Evolutionary conservation across 441 rosid species (phyloP), one percentile per base, ranked within the genome.

Genomic region (Biscutella laevigata): DNA sequence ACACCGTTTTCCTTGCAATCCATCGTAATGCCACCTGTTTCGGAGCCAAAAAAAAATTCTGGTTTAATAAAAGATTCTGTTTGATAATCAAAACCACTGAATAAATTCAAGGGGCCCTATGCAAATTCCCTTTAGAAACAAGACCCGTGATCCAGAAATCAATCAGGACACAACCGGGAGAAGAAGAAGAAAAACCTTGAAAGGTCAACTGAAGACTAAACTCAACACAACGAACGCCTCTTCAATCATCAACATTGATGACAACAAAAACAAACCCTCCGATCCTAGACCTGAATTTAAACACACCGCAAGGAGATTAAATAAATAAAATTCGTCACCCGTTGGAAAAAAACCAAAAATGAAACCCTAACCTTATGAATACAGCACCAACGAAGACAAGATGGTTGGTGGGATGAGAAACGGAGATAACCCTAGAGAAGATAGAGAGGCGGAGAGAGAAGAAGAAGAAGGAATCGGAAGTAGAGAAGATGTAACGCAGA

Each of bases 331-430:
- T 69, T 58, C 40, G 61, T 38, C 60, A 42, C 36, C 50, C 61
- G 32, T n/a, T 1, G 69, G 66, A 68, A 54, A 40, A 15, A 40
- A 29, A 49, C 14, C 8, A 42, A 3, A 41, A 21, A 41, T 58
- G 69, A 77, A 66, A 51, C 66, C 67, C 71, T 61, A 73, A 73
- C 59, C 33, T 74, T 60, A 62, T 59, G 38, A 72, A 74, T 58
- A 17, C 55, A 35, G 49, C 75, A 85, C 61, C 61, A 54, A 57
- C 48, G 53, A 14, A 40, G 3, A 43, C 14, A 47, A 39, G 45
- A 38, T 58, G 30, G 20, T 1, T 0, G 16, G 13, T 1, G 3
- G 39, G 8, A n/a, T 15, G 26, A 53, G 48, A 48, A 1, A 59
- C 27, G 20, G 20, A 17, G 20, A 17, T 17, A 17, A 17, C 20